phyloP scores from a whole-genome alignment of 352 stramenopile species.

The Lagenidium sp. region DNA sequence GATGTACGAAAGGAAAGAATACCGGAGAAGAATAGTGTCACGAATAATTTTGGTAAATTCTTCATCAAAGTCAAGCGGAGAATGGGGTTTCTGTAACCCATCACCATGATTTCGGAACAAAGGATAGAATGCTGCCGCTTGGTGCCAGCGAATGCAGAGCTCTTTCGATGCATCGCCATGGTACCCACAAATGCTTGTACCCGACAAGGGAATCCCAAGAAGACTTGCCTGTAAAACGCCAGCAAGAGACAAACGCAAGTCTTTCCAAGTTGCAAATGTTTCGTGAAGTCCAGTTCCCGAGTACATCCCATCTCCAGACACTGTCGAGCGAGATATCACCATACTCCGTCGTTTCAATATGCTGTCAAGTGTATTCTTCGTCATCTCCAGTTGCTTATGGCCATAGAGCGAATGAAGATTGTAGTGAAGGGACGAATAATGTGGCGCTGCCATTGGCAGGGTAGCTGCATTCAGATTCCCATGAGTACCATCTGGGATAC shows the following conservation, averaged over 20 bases:
- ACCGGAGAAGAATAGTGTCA: conserved; percentile 46
- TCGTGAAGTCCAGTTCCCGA: conserved; percentile 52
- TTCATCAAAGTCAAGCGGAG: conserved; percentile 57
- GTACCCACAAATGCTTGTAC: conserved; percentile 59
- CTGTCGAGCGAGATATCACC: conserved; percentile 61
- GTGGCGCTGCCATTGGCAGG: conserved; percentile 59
- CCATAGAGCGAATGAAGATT: conserved; percentile 85
- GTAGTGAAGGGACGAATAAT: conserved; percentile 71
- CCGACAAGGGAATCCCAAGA: conserved; percentile 58
- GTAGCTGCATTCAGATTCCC: conserved; percentile 76
- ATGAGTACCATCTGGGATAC: conserved; percentile 22
- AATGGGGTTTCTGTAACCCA: conserved; percentile 24
- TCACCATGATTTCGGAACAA: conserved; percentile 72
- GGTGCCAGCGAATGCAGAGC: conserved; percentile 77
- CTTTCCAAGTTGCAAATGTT: conserved; percentile 63
- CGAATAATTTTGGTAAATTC: conserved; percentile 58
- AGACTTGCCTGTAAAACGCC: conserved; percentile 71
- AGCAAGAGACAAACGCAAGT: conserved; percentile 65
- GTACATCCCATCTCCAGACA: conserved; percentile 49
- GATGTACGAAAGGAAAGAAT: conserved; percentile 74
- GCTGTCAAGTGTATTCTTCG: conserved; percentile 27
- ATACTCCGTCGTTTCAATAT: conserved; percentile 57
- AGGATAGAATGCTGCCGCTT: conserved; percentile 69
- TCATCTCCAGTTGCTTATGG: conserved; percentile 45
- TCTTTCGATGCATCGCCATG: conserved; percentile 35